Evolutionary conservation across 2,329 filamentous ascomycete species (phyloP).

Genomic region (Aureobasidium sp.): DNA sequence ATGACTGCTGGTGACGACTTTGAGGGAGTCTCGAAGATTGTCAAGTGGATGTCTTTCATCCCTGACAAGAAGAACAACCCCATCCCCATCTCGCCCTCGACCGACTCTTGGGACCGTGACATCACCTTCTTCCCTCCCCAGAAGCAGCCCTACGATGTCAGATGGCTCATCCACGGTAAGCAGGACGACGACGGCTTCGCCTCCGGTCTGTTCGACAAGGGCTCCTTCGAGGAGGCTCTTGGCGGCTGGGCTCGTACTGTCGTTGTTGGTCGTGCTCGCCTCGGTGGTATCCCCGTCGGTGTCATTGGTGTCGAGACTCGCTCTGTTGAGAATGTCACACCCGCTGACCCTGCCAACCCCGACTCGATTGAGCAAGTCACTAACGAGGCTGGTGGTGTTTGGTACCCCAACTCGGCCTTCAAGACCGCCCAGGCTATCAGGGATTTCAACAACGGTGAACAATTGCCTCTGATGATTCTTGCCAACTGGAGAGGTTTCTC

Average conservation of each 20-base stretch:
- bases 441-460: constrained; percentile 98
- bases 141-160: constrained; percentile 83
- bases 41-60: constrained; percentile 95
- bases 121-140: constrained; percentile 71
- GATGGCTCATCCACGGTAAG: constrained; percentile 86
- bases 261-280: constrained; percentile 88
- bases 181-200: constrained; percentile 79
- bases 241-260: constrained; percentile 96
- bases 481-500: constrained; percentile 99
- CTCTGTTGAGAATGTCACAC: constrained; percentile 91
- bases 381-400: constrained; percentile 95
- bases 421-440: constrained; percentile 98
- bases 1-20: constrained; percentile 98
- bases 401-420: constrained; percentile 99
- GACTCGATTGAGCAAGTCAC: constrained; percentile 94
- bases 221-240: constrained; percentile 92
- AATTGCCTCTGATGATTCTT: constrained; percentile 96
- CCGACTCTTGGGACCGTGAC: constrained; percentile 88
- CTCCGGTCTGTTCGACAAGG: constrained; percentile 88
- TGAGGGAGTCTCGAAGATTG: constrained; percentile 93
- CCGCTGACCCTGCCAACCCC: constrained; percentile 93
- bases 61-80: constrained; percentile 91
- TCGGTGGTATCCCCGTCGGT: constrained; percentile 96
- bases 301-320: constrained; percentile 96
- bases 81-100: constrained; percentile 80